phyloP scores from a whole-genome alignment of 768 basidiomycete species.

The Naganishia vaughanmartiniae region DNA sequence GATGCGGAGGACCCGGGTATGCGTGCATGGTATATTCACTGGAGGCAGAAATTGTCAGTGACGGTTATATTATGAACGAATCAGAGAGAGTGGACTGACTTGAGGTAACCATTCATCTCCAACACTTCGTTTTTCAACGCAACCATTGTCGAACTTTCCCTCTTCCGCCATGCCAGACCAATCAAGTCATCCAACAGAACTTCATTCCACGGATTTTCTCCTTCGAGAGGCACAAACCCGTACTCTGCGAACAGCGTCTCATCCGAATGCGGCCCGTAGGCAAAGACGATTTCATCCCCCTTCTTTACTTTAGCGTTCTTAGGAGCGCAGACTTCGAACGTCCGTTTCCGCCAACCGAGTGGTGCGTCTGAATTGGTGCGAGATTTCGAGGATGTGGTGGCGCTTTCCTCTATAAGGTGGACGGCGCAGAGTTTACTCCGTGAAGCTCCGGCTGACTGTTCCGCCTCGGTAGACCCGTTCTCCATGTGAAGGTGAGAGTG shows the following conservation, averaged over 20 bases:
- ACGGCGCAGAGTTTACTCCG: not conserved
- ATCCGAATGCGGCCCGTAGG: slow-evolving; percentile 78
- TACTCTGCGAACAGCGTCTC: slow-evolving; percentile 80
- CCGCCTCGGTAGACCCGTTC: not conserved
- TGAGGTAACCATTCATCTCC: slow-evolving; percentile 72
- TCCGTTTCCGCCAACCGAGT: slow-evolving; percentile 6
- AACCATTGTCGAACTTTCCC: slow-evolving; percentile 53
- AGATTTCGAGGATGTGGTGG: not conserved
- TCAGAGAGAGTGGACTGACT: slow-evolving; percentile 56
- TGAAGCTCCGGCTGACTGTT: not conserved
- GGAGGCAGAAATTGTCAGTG: not conserved
- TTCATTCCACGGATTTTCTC: slow-evolving; percentile 55
- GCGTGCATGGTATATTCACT: slow-evolving; percentile 75
- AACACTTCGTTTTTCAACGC: slow-evolving; percentile 60
- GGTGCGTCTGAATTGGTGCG: slow-evolving; percentile 1
- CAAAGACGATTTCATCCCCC: slow-evolving; percentile 70
- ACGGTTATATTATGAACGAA: not conserved
- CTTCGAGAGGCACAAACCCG: slow-evolving; percentile 63
- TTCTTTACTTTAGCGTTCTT: slow-evolving; percentile 52
- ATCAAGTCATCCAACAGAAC: slow-evolving; percentile 66
- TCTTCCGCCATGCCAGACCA: slow-evolving; percentile 39
- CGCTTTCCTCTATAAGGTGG: not conserved
- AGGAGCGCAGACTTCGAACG: slow-evolving; percentile 3
- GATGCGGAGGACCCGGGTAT: slow-evolving; percentile 63
- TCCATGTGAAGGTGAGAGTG: slow-evolving; percentile 54